Base-by-base conservation (phyloP, 176 grass and related monocot genomes). In the Tillandsia fasciculata region DNA sequence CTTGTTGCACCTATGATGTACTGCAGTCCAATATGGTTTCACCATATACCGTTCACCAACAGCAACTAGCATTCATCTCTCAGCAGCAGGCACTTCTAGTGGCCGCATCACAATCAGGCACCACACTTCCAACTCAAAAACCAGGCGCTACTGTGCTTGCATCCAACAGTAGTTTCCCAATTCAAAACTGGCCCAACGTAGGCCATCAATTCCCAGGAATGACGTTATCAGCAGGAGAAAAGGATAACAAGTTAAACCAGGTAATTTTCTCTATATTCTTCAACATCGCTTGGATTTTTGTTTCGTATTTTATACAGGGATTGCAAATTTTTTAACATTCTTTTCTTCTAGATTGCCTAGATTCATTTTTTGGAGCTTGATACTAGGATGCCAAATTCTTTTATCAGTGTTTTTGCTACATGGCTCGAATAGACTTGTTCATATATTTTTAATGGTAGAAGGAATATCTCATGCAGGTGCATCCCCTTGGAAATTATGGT, bases 31-130 rank as follows among this genome's bases (percentile, higher is more conserved):
- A 69, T 33, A 85, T 71, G 13, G 68, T 72, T 11, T 80, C 83
- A 63, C 77, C 83, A 75, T 80, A 76, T 72, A 58, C 77, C 53
- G 50, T 76, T 49, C 76, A 76, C 76, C 83, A 85, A 70, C 83
- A 85, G 53, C 75, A 77, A 64, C 48, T 76, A 17, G 72, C 72
- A 12, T 75, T 66, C 74, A 27, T 79, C 48, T 70, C 71, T 48
- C 83, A 76, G 26, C 83, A 85, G 73, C 77, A 85, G 63, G 77
- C 47, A 33, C 50, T 66, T 65, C 72, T 71, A 50, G 75, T 71
- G 64, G 76, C 65, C 52, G 58, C 76, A 12, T 10, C 64, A 20
- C 78, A 83, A 74, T 74, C 70, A 57, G 18, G 29, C 17, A 17
- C 20, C 50, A 10, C 51, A 26, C 29, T 26, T 69, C 33, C 65